Evolutionary conservation across 306 rosid species (phyloP).

Genomic region (Begonia fuchsioides): DNA sequence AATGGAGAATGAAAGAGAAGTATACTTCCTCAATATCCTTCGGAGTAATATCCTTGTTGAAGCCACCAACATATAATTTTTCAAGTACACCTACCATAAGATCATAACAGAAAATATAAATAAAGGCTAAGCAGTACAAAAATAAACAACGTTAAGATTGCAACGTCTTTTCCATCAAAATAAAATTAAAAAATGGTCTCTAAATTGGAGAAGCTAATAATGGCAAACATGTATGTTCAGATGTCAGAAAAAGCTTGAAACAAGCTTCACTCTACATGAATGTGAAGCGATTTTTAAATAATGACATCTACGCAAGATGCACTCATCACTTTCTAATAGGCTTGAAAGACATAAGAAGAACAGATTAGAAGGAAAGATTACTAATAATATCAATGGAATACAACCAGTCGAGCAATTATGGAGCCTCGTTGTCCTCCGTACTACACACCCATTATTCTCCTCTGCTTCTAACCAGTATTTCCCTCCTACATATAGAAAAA

Average conservation of each 20-base stretch:
- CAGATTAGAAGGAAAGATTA: slow-evolving; percentile 1
- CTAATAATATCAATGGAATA: neutral
- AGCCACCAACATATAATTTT: slow-evolving; percentile 48
- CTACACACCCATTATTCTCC: no score
- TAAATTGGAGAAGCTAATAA: no score
- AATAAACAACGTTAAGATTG: no score
- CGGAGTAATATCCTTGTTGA: slow-evolving; percentile 40
- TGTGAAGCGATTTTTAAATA: no score
- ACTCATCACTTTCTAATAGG: neutral
- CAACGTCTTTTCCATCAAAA: no score
- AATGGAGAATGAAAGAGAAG: slow-evolving; percentile 10
- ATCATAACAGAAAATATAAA: slow-evolving; percentile 13
- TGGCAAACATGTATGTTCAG: no score
- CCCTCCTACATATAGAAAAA: no score
- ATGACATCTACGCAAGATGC: neutral
- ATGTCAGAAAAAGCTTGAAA: no score
- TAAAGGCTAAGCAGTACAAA: slow-evolving; percentile 5
- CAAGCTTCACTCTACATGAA: no score
- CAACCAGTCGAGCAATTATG: neutral
- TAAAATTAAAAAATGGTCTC: no score
- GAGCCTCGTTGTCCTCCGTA: no score
- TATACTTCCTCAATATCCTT: slow-evolving; percentile 74
- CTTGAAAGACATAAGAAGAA: neutral
- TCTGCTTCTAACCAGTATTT: no score
- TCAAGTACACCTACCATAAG: slow-evolving; percentile 35